Conservation (phyloP, 2,329 filamentous ascomycete species). For the Hirsutella minnesotensis region DNA sequence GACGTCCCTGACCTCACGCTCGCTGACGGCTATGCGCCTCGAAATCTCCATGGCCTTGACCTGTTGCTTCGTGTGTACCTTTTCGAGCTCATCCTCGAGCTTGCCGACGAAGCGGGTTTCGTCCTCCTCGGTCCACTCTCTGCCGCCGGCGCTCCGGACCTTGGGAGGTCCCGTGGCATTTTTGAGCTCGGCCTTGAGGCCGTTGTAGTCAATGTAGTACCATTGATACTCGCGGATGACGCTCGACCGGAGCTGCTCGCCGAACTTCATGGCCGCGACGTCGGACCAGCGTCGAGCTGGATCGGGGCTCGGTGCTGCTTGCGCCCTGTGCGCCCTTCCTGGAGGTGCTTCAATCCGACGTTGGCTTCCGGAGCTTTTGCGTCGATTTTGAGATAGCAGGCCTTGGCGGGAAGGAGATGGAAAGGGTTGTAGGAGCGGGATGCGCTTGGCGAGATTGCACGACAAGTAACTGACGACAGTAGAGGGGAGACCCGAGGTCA, state of each 20-base stretch:
- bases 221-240: slow-evolving; percentile 95
- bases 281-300: neutral
- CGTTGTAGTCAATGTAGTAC: slow-evolving; percentile 98
- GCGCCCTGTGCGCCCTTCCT: too few species aligned
- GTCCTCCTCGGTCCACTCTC: slow-evolving; percentile 80
- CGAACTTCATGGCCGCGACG: slow-evolving; percentile 60
- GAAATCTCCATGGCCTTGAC: slow-evolving; percentile 95
- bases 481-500: neutral
- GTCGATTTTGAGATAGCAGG: too few species aligned
- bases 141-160: slow-evolving; percentile 32
- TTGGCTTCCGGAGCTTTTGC: too few species aligned
- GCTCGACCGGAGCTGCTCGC: slow-evolving; percentile 90
- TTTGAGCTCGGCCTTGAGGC: slow-evolving; percentile 78
- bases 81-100: slow-evolving; percentile 87
- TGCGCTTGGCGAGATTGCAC: neutral
- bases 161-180: slow-evolving; percentile 43
- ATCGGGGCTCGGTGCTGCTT: neutral
- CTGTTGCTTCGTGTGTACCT: slow-evolving; percentile 95
- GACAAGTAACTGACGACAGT: neutral
- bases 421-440: neutral
- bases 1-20: slow-evolving; percentile 83
- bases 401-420: too few species aligned
- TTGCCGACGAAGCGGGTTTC: slow-evolving; percentile 78
- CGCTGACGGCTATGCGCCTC: slow-evolving; percentile 73
- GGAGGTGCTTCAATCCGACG: too few species aligned